These are phyloP conservation scores for Chaetoceros muelleri DNA, from an alignment of 108 stramenopile species.

Conservation along the genomic window DNA sequence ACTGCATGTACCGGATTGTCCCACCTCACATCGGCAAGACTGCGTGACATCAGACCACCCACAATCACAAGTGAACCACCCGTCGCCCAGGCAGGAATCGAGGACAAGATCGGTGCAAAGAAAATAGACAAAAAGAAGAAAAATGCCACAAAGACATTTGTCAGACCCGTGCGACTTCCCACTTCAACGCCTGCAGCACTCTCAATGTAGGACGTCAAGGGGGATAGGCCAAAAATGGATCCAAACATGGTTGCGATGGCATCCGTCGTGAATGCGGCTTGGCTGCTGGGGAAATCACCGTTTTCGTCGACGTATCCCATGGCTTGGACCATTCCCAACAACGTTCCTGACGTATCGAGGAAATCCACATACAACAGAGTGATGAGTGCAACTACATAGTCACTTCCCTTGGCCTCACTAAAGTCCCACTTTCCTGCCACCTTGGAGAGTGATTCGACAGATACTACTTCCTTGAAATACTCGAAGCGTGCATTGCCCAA, in stretches of 20 bases:
- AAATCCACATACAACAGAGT: slow-evolving; percentile 54
- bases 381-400: slow-evolving; percentile 30
- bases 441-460: slow-evolving; percentile 27
- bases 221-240: slow-evolving; percentile 45
- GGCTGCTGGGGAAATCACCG: slow-evolving; percentile 47
- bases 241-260: slow-evolving; percentile 56
- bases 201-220: slow-evolving; percentile 50
- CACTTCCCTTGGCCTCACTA: neutral
- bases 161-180: slow-evolving; percentile 51
- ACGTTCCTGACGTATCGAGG: slow-evolving; percentile 36
- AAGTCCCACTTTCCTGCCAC: slow-evolving; percentile 11
- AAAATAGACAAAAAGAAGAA: slow-evolving; percentile 35
- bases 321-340: slow-evolving; percentile 7
- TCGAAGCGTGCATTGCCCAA: slow-evolving; percentile 40
- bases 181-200: slow-evolving; percentile 42
- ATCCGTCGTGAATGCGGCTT: slow-evolving; percentile 37
- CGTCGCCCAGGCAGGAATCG: slow-evolving; percentile 76
- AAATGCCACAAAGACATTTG: slow-evolving; percentile 34
- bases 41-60: slow-evolving; percentile 56
- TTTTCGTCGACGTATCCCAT: slow-evolving; percentile 31
- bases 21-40: slow-evolving; percentile 58
- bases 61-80: slow-evolving; percentile 75
- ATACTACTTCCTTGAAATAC: slow-evolving; percentile 45
- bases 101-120: slow-evolving; percentile 74
- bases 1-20: slow-evolving; percentile 47